Base-by-base conservation (phyloP, 495 filamentous ascomycete genomes). In the Penicillium coprophilum region DNA sequence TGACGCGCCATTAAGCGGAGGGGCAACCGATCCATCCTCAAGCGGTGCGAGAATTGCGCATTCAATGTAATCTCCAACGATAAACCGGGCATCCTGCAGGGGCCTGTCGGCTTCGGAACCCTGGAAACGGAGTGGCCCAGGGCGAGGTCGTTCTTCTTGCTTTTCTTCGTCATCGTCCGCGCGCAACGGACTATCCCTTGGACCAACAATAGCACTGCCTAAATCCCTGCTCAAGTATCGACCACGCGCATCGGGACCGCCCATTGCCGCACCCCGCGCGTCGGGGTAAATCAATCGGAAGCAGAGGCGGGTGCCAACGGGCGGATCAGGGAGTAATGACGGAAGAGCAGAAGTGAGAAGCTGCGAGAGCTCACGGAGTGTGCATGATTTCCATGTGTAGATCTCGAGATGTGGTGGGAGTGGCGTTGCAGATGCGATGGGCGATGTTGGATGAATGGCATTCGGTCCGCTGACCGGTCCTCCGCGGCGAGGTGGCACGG, bases 231-330 rank as follows among this genome's bases (percentile, higher is more conserved):
- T 80, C 24, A 87, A 75, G 74, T 87, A 96, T 30, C 85, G 77
- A 6, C 80, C 79, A 3, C 81, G 74, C 32, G 77, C 78, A 20
- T 79, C 73, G 6, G 75, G 71, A 7, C 70, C 72, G 53, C 65
- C 66, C 34, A 73, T 70, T 24, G 77, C 70, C 5, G 75, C 76
- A 32, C 70, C 77, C 13, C 85, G 80, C 20, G 87, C 87, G 73
- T 96, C 92, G 13, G 88, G 87, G 72, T 87, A 97, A 55, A 96
- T 82, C 53, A 96, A 83, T 1, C 92, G 87, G 79, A 91, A 98
- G 49, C 85, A 84, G 38, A 96, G 80, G 44, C 92, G 84, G 3
- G 91, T 92, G 54, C 92, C 92, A 43, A 91, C 80, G 20, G 84
- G 80, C 0, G 88, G 90, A 49, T 78, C 62, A n/a, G 92, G 89